A percentile compares a stretch with the other conserved stretches of the same genome.
These are phyloP conservation scores for Leccinellum albellum DNA, from an alignment of 768 basidiomycete species.

Conservation along the genomic window DNA sequence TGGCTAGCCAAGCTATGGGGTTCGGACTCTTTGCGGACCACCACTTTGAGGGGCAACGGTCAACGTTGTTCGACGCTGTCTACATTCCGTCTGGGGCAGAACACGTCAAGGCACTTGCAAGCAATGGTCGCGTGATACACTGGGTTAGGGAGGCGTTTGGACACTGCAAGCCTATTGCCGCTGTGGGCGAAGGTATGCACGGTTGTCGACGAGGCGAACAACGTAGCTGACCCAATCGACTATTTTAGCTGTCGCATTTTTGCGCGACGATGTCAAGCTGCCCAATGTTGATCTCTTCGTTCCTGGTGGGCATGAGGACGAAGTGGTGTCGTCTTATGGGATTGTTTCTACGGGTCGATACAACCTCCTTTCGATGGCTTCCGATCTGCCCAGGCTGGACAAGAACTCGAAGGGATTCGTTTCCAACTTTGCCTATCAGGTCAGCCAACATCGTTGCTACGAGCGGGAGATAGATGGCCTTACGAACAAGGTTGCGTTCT, in stretches of 20 bases:
- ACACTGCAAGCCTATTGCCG: conserved; percentile 81
- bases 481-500: conserved; percentile 47
- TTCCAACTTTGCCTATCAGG: conserved; percentile 54
- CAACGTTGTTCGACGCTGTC: conserved; percentile 81
- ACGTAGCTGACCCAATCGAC: background rate
- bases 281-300: conserved; percentile 43
- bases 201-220: background rate
- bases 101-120: conserved; percentile 53
- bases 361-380: conserved; percentile 31
- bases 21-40: conserved; percentile 54
- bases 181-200: conserved; percentile 55
- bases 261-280: conserved; percentile 44
- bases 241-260: conserved; percentile 43
- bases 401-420: conserved; percentile 50
- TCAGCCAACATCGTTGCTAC: conserved; percentile 66
- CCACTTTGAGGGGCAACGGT: conserved; percentile 73
- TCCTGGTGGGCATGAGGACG: conserved; percentile 26
- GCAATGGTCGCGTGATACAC: conserved; percentile 71
- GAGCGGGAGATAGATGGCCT: conserved; percentile 60
- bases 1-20: conserved; percentile 27
- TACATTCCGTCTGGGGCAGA: conserved; percentile 69
- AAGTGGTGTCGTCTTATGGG: conserved; percentile 54
- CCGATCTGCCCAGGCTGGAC: conserved; percentile 43
- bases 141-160: conserved; percentile 84
- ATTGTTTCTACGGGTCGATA: conserved; percentile 61